These are phyloP conservation scores for Groenewaldozyma salmanticensis DNA, from an alignment of 805 yeast species.

Conservation along the genomic window DNA sequence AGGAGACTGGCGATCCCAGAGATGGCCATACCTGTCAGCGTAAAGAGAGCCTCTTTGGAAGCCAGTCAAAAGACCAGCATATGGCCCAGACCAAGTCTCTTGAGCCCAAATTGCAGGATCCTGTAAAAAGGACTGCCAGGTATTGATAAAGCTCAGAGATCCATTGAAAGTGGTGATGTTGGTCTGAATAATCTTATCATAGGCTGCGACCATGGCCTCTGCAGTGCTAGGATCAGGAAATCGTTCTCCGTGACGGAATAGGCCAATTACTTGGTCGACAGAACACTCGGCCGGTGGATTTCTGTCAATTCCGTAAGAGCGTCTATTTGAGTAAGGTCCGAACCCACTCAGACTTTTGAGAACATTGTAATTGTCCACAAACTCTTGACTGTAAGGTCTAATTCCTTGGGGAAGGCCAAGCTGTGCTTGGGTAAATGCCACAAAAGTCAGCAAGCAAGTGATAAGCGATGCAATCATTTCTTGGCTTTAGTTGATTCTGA, in stretches of 20 bases:
- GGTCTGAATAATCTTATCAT: conserved; percentile 11
- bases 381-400: conserved; percentile 15
- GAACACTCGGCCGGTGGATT: conserved; percentile 42
- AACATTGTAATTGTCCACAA: conserved; percentile 37
- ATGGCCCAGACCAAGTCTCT: conserved; percentile 43
- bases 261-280: conserved; percentile 44
- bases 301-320: conserved; percentile 44
- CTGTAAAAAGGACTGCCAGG: conserved; percentile 35
- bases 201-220: conserved; percentile 5
- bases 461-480: background rate
- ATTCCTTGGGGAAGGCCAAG: conserved; percentile 2
- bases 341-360: conserved; percentile 41
- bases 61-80: conserved; percentile 44
- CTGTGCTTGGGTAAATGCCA: conserved; percentile 1
- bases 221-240: conserved; percentile 30
- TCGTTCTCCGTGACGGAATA: conserved; percentile 52
- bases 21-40: conserved; percentile 39
- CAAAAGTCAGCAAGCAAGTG: background rate
- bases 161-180: conserved; percentile 23
- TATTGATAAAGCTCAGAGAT: conserved; percentile 37
- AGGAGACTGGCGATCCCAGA: conserved; percentile 30
- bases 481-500: too few relatives aligned
- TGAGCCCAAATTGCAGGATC: conserved; percentile 36
- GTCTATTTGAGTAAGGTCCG: conserved; percentile 42
- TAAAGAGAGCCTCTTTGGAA: conserved; percentile 40